These are phyloP conservation scores for Mucor indicus DNA, from an alignment of 371 early-diverging fungal genomes.

Conservation along the genomic window DNA sequence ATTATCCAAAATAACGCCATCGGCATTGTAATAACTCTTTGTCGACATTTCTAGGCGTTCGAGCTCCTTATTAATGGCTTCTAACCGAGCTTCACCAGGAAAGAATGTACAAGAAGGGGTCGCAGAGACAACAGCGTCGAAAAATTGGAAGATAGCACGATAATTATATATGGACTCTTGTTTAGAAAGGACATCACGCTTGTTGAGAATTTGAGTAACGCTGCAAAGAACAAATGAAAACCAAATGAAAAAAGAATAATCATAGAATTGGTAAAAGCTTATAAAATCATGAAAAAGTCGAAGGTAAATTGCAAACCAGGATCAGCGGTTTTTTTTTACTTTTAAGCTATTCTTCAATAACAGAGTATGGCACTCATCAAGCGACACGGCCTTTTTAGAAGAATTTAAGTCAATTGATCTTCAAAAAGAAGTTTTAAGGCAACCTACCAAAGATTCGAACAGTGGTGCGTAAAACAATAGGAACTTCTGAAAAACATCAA, in stretches of 20 bases:
- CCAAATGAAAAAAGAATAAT: slow-evolving; percentile 8
- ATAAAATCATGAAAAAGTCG: slow-evolving; percentile 11
- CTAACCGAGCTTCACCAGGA: slow-evolving; percentile 20
- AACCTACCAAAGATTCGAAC: slow-evolving; percentile 4
- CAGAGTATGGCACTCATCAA: slow-evolving; percentile 4
- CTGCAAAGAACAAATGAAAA: slow-evolving; percentile 7
- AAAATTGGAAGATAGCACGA: slow-evolving; percentile 2
- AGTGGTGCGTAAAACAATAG: not conserved
- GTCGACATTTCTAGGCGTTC: slow-evolving; percentile 7
- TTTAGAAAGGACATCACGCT: slow-evolving; percentile 4
- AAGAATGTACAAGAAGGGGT: slow-evolving; percentile 13
- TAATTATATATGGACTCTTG: slow-evolving; percentile 10
- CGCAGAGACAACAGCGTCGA: slow-evolving; percentile 2
- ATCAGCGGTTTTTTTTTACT: slow-evolving; percentile 6
- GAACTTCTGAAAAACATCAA: slow-evolving; percentile 5
- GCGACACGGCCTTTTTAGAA: not conserved
- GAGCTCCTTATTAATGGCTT: slow-evolving; percentile 13
- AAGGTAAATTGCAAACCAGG: slow-evolving; percentile 7
- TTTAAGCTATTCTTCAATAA: slow-evolving; percentile 4
- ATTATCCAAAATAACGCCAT: slow-evolving; percentile 15
- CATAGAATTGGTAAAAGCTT: slow-evolving; percentile 5
- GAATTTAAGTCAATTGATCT: not conserved
- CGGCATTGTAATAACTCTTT: slow-evolving; percentile 9
- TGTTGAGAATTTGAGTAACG: slow-evolving; percentile 5
- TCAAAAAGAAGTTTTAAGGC: not conserved